phyloP scores from a whole-genome alignment of 768 basidiomycete genomes.

The Mycena metata region DNA sequence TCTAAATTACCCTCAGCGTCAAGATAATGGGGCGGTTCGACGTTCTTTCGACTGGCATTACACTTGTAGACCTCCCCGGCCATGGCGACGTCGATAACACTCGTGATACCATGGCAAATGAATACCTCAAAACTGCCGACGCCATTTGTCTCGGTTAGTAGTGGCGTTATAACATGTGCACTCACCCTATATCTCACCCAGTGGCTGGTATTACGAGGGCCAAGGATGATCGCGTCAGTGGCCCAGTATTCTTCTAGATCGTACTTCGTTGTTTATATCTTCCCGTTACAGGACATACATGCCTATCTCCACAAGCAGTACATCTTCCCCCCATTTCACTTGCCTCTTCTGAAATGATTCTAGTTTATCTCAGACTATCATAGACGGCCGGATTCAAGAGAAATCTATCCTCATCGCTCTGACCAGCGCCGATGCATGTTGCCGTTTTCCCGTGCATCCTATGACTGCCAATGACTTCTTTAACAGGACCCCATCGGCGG shows the following conservation, averaged over 20 bases:
- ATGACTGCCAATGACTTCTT: not conserved
- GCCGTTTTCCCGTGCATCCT: not conserved
- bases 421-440: constrained; percentile 35
- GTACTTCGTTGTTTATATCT: not conserved
- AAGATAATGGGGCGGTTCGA: constrained; percentile 32
- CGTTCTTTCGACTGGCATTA: constrained; percentile 35
- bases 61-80: constrained; percentile 35
- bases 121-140: constrained; percentile 32
- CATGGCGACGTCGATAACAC: constrained; percentile 32
- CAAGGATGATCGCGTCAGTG: constrained; percentile 33
- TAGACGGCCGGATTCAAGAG: constrained; percentile 31
- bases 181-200: not conserved
- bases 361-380: constrained; percentile 29
- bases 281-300: constrained; percentile 28
- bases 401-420: constrained; percentile 33
- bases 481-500: constrained; percentile 29
- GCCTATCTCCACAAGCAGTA: constrained; percentile 25
- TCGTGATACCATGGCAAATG: constrained; percentile 29
- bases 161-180: not conserved
- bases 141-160: constrained; percentile 27
- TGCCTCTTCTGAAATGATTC: not conserved
- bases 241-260: not conserved
- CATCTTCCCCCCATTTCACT: not conserved
- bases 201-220: constrained; percentile 30
- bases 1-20: constrained; percentile 23